Conservation (phyloP, 768 basidiomycete species). For the Mycena crocata region DNA sequence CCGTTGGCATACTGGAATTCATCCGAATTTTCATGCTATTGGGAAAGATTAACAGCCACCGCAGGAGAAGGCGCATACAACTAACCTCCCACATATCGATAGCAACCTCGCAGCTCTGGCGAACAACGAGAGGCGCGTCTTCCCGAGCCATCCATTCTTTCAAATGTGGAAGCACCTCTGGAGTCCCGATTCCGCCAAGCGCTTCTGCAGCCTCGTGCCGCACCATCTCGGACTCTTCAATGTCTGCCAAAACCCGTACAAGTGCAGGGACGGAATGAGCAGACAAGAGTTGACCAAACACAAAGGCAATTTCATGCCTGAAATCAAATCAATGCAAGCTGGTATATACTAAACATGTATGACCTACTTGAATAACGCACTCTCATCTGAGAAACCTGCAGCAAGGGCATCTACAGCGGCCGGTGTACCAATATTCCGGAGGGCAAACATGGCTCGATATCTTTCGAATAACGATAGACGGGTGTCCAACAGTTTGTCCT, state of each 20-base stretch:
- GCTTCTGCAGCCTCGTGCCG: conserved; percentile 99
- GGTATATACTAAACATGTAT: neutral
- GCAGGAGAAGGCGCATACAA: conserved; percentile 7
- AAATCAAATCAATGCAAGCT: neutral
- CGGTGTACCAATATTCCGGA: conserved; percentile 91
- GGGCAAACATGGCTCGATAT: conserved; percentile 98
- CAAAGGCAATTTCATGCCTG: conserved; percentile 98
- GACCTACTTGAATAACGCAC: conserved; percentile 91
- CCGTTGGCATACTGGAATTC: conserved; percentile 75
- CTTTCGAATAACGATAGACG: conserved; percentile 85
- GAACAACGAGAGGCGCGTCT: conserved; percentile 89
- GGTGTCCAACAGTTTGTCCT: conserved; percentile 70
- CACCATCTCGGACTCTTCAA: conserved; percentile 92
- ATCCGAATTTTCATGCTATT: conserved; percentile 75
- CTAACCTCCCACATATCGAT: conserved; percentile 97
- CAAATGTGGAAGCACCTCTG: conserved; percentile 88
- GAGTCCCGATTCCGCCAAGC: conserved; percentile 95
- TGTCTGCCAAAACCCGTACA: conserved; percentile 78
- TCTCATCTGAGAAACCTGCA: conserved; percentile 88
- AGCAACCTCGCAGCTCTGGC: conserved; percentile 96
- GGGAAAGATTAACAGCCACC: neutral
- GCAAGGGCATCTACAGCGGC: conserved; percentile 92
- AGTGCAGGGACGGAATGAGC: conserved; percentile 89
- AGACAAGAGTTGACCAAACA: conserved; percentile 95
- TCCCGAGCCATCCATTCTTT: conserved; percentile 84